phyloP scores from a whole-genome alignment of 2,329 filamentous ascomycete species.

The Claviceps arundinis region DNA sequence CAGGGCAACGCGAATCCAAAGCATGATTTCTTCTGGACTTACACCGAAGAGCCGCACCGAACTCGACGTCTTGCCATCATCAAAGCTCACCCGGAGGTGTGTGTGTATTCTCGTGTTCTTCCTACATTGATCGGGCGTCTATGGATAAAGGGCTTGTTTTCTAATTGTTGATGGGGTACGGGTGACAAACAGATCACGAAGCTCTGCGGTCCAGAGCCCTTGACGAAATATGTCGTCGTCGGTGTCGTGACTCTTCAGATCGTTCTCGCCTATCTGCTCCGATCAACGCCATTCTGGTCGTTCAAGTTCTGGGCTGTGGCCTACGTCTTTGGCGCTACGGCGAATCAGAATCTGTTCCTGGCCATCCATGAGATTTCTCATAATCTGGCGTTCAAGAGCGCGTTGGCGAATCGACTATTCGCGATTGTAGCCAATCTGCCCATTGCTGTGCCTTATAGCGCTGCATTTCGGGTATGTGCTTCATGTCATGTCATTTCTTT shows the following conservation, averaged over 20 bases:
- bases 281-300: conserved; percentile 65
- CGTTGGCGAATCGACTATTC: conserved; percentile 67
- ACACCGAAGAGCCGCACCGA: conserved; percentile 93
- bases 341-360: conserved; percentile 97
- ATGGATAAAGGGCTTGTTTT: conserved; percentile 10
- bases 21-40: conserved; percentile 85
- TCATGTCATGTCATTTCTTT: background rate
- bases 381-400: conserved; percentile 82
- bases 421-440: conserved; percentile 92
- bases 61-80: conserved; percentile 88
- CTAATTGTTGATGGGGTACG: background rate
- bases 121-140: background rate
- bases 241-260: conserved; percentile 76
- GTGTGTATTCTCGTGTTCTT: background rate
- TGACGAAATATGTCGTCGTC: conserved; percentile 87
- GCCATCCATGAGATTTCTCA: conserved; percentile 98
- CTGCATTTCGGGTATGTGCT: conserved; percentile 70
- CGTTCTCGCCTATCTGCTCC: conserved; percentile 61
- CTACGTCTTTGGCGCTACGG: conserved; percentile 84
- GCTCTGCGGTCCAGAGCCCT: conserved; percentile 86
- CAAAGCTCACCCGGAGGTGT: conserved; percentile 89
- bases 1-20: conserved; percentile 14
- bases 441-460: conserved; percentile 91
- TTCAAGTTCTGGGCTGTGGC: conserved; percentile 75
- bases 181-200: conserved; percentile 63